Percentiles rank a stretch among this genome's conserved stretches.
These are phyloP conservation scores for Tylopilus sp. DNA, from an alignment of 768 basidiomycete species.

Conservation along the genomic window DNA sequence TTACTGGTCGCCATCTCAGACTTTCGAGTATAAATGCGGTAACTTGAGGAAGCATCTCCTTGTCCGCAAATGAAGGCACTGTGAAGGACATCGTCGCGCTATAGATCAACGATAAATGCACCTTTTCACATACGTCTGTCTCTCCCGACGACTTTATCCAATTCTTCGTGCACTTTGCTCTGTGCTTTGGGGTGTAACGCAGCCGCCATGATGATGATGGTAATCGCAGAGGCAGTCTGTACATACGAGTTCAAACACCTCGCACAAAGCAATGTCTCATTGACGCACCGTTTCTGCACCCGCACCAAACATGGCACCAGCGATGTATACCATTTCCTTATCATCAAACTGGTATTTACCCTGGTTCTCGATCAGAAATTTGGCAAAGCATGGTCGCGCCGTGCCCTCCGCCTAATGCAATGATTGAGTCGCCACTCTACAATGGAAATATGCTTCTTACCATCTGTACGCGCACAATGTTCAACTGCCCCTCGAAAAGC, in stretches of 20 bases:
- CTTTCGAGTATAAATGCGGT: slow-evolving; percentile 2
- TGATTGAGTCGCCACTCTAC: not conserved
- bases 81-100: not conserved
- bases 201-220: slow-evolving; percentile 7
- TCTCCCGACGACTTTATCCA: slow-evolving; percentile 3
- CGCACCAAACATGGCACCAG: slow-evolving; percentile 9
- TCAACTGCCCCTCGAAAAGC: slow-evolving; percentile 6
- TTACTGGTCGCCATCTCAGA: slow-evolving; percentile 6
- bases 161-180: slow-evolving; percentile 5
- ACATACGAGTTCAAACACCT: not conserved
- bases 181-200: slow-evolving; percentile 6
- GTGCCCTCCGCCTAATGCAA: not conserved
- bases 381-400: slow-evolving; percentile 7
- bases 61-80: slow-evolving; percentile 8
- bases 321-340: slow-evolving; percentile 2
- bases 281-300: slow-evolving; percentile 8
- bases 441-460: not conserved
- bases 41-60: slow-evolving; percentile 1
- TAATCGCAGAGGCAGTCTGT: slow-evolving; percentile 11
- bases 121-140: slow-evolving; percentile 5
- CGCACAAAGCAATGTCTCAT: not conserved
- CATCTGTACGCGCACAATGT: slow-evolving; percentile 4
- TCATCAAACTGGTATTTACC: not conserved
- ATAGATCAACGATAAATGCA: too few relatives aligned
- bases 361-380: not conserved